Evolutionary conservation across 2,329 filamentous ascomycete species (phyloP), one percentile per base, ranked within the genome.

Genomic region (Penicillium brevicompactum): DNA sequence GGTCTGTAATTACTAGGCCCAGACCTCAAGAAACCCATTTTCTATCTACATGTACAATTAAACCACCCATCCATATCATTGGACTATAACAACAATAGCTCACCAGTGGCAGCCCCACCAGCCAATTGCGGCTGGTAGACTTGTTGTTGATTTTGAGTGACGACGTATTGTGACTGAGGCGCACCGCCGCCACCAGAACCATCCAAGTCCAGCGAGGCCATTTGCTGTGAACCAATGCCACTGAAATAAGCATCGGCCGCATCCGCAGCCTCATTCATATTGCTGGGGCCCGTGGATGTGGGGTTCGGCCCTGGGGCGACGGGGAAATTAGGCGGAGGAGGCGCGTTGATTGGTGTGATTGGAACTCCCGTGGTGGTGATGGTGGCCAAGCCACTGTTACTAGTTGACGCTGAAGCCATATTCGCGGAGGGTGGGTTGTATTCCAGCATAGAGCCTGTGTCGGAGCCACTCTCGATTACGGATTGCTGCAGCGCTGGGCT

Each of bases 211-310:
- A 92, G 85, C 14, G 84, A 82, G 4, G 84, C 85, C 87, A 92
- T 89, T 70, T 90, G 87, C 70, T 87, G 84, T 56, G 78, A 84
- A 1, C 87, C 87, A n/a, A 92, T 80, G 43, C 86, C 88, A 14
- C 89, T 87, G 74, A 97, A 97, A 75, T 96, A 97, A 14, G 88
- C 86, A 68, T 97, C 93, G 9, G 92, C 93, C 51, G 94, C 92
- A 67, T 83, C 89, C 34, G 95, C 86, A 1, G 91, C 91, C 24
- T 86, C 84, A 3, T 85, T 81, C 54, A 92, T 80, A 67, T 87
- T 83, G 6, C 78, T 75, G 56, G 68, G 63, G 24, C 68, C 70
- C 6, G 88, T 85, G 67, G 96, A 92, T 7, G 91, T 91, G 66
- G 83, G 88, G 37, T 94, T 85, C 1, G 90, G 90, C 27, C 86